These are phyloP conservation scores for Acmispon strigosus DNA, from an alignment of 306 rosid species.

Conservation along the genomic window DNA sequence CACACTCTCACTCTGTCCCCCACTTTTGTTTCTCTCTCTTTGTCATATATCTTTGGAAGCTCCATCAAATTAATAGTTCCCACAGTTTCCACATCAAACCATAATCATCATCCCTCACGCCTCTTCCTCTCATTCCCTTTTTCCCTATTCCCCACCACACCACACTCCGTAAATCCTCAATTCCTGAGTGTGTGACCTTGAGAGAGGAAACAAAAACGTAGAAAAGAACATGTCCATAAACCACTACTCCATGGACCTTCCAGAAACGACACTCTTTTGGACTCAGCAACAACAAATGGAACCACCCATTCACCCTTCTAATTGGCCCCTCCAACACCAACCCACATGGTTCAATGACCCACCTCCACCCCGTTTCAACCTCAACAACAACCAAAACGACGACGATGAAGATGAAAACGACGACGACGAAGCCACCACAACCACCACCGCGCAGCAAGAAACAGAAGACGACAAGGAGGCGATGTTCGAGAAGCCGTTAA, in stretches of 20 bases:
- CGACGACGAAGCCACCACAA: neutral
- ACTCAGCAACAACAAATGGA: constrained; percentile 30
- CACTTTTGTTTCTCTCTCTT: neutral
- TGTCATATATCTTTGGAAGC: constrained; percentile 46
- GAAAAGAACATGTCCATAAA: constrained; percentile 40
- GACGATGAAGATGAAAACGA: constrained; percentile 4
- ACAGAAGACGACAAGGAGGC: constrained; percentile 36
- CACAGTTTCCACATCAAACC: constrained; percentile 55
- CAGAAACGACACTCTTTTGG: constrained; percentile 47
- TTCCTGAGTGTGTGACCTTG: neutral
- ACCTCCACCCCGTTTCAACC: constrained; percentile 5
- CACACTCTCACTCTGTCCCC: neutral
- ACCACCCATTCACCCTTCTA: constrained; percentile 18
- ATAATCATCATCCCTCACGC: constrained; percentile 50
- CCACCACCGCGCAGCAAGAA: neutral
- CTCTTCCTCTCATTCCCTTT: constrained; percentile 19
- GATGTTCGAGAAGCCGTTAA: constrained; percentile 92
- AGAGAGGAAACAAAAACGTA: too few relatives aligned
- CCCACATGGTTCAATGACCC: neutral
- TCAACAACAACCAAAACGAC: constrained; percentile 34
- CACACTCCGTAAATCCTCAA: neutral
- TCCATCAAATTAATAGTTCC: constrained; percentile 61
- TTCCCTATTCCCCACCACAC: neutral
- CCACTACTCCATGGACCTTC: constrained; percentile 46
- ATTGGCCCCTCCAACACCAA: too few relatives aligned